Evolutionary conservation across 768 basidiomycete species (phyloP).

Genomic region (Russula abietina): DNA sequence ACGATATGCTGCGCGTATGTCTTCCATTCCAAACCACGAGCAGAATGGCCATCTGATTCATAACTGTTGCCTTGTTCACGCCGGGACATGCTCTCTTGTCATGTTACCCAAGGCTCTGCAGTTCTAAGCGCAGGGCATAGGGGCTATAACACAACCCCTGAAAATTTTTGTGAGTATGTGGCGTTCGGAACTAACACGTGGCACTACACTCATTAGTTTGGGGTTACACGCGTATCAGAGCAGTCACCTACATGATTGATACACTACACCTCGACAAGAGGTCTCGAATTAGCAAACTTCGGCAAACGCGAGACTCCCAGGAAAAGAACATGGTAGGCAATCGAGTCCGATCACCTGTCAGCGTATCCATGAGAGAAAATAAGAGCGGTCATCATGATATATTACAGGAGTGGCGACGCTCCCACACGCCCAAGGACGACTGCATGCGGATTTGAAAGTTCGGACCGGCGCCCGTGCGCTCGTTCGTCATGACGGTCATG

Average conservation of each 20-base stretch:
- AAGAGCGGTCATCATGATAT: not conserved
- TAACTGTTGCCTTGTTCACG: slow-evolving; percentile 1
- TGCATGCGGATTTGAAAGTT: not conserved
- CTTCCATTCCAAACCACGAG: not conserved
- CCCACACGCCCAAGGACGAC: slow-evolving; percentile 13
- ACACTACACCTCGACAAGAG: not conserved
- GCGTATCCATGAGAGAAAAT: slow-evolving; percentile 18
- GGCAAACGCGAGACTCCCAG: slow-evolving; percentile 10
- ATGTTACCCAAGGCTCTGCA: slow-evolving; percentile 6
- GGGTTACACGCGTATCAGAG: slow-evolving; percentile 17
- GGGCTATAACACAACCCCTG: slow-evolving; percentile 3
- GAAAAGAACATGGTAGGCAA: not conserved
- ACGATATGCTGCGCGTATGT: not conserved
- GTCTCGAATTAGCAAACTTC: not conserved
- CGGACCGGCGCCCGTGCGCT: not conserved
- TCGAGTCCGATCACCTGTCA: slow-evolving; percentile 17
- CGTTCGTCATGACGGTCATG: no score
- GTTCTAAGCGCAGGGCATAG: slow-evolving; percentile 11
- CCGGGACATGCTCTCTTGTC: slow-evolving; percentile 6
- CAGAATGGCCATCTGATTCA: slow-evolving; percentile 2
- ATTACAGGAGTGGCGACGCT: not conserved
- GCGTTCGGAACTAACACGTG: slow-evolving; percentile 18
- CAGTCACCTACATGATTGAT: slow-evolving; percentile 6
- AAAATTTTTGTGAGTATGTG: slow-evolving; percentile 8
- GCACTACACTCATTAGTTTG: not conserved